Evolutionary conservation across 495 filamentous ascomycete genomes (phyloP).

Genomic region (Neurospora sp.): DNA sequence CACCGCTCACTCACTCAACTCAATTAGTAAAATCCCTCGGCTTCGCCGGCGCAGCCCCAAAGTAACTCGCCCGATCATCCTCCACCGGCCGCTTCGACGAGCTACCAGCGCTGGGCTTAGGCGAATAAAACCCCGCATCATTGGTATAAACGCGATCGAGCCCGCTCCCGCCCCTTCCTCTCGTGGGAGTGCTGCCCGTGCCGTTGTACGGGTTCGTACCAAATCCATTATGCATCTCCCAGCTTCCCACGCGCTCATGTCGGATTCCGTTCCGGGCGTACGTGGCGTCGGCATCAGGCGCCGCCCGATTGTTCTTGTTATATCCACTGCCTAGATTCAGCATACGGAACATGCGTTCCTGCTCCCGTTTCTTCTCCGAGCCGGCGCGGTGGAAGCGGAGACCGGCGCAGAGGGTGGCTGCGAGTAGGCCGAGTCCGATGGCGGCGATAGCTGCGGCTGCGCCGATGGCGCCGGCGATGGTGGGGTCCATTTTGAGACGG

Average conservation of each 20-base stretch:
- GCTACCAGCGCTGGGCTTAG: background rate
- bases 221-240: conserved; percentile 23
- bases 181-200: background rate
- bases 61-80: conserved; percentile 4
- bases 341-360: conserved; percentile 17
- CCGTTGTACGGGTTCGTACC: background rate
- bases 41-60: conserved; percentile 5
- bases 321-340: conserved; percentile 24
- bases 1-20: background rate
- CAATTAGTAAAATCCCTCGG: conserved; percentile 1
- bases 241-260: conserved; percentile 32
- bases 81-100: background rate
- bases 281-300: conserved; percentile 26
- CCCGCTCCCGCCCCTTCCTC: background rate
- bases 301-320: conserved; percentile 9
- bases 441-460: conserved; percentile 22
- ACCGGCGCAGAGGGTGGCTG: conserved; percentile 20
- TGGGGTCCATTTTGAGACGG: conserved; percentile 4
- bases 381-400: conserved; percentile 17
- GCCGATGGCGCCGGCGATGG: conserved; percentile 29
- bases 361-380: conserved; percentile 7
- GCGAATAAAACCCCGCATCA: background rate
- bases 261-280: conserved; percentile 19
- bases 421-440: conserved; percentile 8
- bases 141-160: conserved; percentile 6